Base-by-base conservation (phyloP, 2,329 filamentous ascomycete species). In the Ophiostoma himal-ulmi region DNA sequence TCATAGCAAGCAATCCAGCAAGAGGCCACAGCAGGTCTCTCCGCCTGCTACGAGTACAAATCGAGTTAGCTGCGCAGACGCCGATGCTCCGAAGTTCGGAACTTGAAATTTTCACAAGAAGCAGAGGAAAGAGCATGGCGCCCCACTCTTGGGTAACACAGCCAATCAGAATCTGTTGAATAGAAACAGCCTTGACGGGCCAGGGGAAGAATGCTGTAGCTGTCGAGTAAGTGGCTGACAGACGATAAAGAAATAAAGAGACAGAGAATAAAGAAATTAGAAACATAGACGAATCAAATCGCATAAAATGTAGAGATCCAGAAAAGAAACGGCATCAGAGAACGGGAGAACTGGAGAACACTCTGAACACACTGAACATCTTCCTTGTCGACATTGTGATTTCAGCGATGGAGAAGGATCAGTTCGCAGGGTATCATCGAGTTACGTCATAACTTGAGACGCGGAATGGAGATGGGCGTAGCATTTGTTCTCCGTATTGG, bases 51-150 rank as follows among this genome's bases (percentile, higher is more conserved):
- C 30, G 30, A 30, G 5, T 20, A 48, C 44, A 48, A 57, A 57
- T 26, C 52, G n/a, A 62, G 57, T 62, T 62, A 62, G 52, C n/a
- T 26, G 52, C n/a, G 60, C 60, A 64, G 62, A 65, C 69, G 11
- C 20, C 37, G 66, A 41, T 39, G 48, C 70, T 71, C 70, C 70
- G 70, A 71, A 67, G 7, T 52, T 71, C 70, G 70, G 70, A 65
- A 68, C 48, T 34, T 41, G 41, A 57, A 68, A 66, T 22, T 66
- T 67, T 69, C 54, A 57, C 26, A 22, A 5, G 22, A 48, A 48
- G 44, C 10, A 44, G 44, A 20, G 44, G 17, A 48, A 44, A 44
- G 44, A 26, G 52, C 8, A 57, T 11, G 11, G 14, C 14, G 52
- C 3, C 52, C 52, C 44, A 48, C 44, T 48, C 7, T 6, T n/a